Evolutionary conservation across 495 filamentous ascomycete genomes (phyloP), one percentile per base, ranked within the genome.

Genomic region (Tuber calosporum): DNA sequence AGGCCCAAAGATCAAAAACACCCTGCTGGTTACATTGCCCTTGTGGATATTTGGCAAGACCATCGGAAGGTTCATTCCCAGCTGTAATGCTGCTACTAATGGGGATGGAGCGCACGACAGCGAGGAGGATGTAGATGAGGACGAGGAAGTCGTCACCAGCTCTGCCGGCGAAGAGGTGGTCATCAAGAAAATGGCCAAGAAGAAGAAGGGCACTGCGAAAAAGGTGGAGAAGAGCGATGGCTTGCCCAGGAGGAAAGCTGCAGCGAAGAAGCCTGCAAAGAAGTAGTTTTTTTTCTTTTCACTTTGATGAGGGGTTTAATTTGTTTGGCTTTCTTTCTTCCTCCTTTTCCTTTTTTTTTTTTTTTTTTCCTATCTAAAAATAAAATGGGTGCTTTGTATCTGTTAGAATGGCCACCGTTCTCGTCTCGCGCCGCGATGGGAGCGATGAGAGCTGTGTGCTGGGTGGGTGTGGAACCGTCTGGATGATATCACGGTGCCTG

Each of bases 21-120:
- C 92, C 0, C 87, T 90, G 69, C 80, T 94, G 41, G 87, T 87
- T 80, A 87, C 87, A 45, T 82, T 94, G 8, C 92, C 92, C 0
- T 69, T 87, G 66, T 93, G 89, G 88, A 81, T 84, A 67, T 93
- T 87, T 80, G 80, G 79, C n/a, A 84, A 84, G 53, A 88, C 87
- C 15, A 69, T 89, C 73, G 87, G 90, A 62, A 85, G 86, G 9
- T 74, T 89, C 66, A 69, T 90, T 43, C 72, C 81, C 39, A 40
- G n/a, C 34, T 69, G 74, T 83, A 83, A 58, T 74, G 79, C 45
- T 71, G 83, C 82, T 72, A 72, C 80, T 11, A 80, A 82, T 41
- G 53, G 76, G 34, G 80, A 78, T 17, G 83, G 81, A 40, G 83
- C 83, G 70, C 75, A 71, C 20, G 77, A 84, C 20, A 84, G 82